phyloP scores from a whole-genome alignment of 768 basidiomycete genomes.

The Crucibulum laeve region DNA sequence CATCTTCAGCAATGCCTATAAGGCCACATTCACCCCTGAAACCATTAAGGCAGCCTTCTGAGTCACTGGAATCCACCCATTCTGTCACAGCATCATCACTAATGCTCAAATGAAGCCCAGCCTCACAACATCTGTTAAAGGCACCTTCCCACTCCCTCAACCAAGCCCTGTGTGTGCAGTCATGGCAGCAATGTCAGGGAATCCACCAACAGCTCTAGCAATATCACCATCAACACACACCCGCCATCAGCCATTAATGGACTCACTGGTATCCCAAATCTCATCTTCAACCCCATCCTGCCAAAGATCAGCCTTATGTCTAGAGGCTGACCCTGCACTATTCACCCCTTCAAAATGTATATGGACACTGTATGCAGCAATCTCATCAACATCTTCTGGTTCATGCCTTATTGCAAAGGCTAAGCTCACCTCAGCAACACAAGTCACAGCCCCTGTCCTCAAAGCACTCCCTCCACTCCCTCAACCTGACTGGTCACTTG shows the following conservation, averaged over 20 bases:
- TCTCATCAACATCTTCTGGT: no score
- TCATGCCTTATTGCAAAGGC: no score
- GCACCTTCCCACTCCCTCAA: slow-evolving; percentile 20
- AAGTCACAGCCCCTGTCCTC: no score
- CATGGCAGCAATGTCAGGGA: slow-evolving; percentile 11
- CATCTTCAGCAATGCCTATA: slow-evolving; percentile 21
- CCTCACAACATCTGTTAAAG: slow-evolving; percentile 17
- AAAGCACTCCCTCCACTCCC: no score
- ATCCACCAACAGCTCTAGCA: slow-evolving; percentile 9
- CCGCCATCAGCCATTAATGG: background rate
- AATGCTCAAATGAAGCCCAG: slow-evolving; percentile 21
- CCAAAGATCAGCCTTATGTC: no score
- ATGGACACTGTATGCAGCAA: no score
- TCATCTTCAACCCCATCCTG: no score
- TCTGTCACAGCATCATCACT: slow-evolving; percentile 20
- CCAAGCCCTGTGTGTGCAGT: slow-evolving; percentile 14
- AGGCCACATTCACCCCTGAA: slow-evolving; percentile 19
- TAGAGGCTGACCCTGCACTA: no score
- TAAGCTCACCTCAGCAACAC: no score
- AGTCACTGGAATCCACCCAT: slow-evolving; percentile 24
- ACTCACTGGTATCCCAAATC: no score
- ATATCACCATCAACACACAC: background rate
- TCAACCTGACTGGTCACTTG: slow-evolving; percentile 5
- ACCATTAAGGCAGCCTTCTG: slow-evolving; percentile 23
- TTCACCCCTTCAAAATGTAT: no score